A percentile compares a stretch with the other conserved stretches of the same genome.
Conservation (phyloP, 768 basidiomycete genomes). For the Porpolomopsis calyptriformis region DNA sequence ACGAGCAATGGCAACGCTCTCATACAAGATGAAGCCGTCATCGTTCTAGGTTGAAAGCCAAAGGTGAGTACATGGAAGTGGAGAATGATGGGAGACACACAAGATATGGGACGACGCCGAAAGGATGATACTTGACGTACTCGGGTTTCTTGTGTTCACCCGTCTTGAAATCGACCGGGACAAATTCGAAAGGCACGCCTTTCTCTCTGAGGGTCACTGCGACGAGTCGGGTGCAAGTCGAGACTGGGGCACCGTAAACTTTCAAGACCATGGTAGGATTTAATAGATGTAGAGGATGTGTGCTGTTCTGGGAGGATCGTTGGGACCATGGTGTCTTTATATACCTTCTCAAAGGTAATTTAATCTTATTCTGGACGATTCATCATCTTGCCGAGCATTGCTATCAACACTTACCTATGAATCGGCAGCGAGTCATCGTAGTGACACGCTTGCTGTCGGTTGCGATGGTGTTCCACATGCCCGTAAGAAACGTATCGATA, state of each 20-base stretch:
- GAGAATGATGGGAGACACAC: slow-evolving; percentile 20
- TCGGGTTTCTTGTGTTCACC: slow-evolving; percentile 36
- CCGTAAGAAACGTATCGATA: no score
- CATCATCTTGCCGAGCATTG: no score
- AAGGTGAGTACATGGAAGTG: not conserved
- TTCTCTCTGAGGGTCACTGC: slow-evolving; percentile 44
- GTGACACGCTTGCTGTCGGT: no score
- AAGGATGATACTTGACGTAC: slow-evolving; percentile 45
- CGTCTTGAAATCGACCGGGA: slow-evolving; percentile 32
- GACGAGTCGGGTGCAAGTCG: slow-evolving; percentile 44
- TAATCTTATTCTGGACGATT: no score
- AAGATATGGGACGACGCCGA: slow-evolving; percentile 52
- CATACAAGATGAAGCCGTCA: slow-evolving; percentile 51
- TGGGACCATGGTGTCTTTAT: no score
- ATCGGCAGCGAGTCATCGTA: no score
- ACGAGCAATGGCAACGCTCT: slow-evolving; percentile 49
- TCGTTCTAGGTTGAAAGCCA: slow-evolving; percentile 29
- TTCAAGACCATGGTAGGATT: slow-evolving; percentile 31
- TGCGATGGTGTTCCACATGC: no score
- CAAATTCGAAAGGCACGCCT: slow-evolving; percentile 42
- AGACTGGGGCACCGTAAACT: slow-evolving; percentile 26
- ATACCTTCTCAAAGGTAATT: no score
- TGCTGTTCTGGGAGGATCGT: no score
- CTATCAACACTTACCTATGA: no score
- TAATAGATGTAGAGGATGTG: no score